These are phyloP conservation scores for Stemphylium lycopersici DNA, from an alignment of 2,329 filamentous ascomycete genomes.

Conservation along the genomic window DNA sequence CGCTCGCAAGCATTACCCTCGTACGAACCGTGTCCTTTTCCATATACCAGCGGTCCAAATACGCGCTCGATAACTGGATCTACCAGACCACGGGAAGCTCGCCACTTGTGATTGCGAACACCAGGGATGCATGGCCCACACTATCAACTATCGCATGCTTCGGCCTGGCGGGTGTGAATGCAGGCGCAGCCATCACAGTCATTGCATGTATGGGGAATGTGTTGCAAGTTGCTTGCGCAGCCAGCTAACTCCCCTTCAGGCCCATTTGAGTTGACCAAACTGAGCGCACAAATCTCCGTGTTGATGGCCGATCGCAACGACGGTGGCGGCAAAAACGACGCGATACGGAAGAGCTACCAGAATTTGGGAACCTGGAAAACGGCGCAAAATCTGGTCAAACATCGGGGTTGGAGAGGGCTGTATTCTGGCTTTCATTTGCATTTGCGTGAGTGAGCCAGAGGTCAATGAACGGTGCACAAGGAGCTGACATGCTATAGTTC, in stretches of 20 bases:
- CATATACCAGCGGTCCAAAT: conserved; percentile 78
- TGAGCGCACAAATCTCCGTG: conserved; percentile 84
- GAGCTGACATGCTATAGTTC: conserved; percentile 59
- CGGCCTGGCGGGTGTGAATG: conserved; percentile 76
- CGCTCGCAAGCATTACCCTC: conserved; percentile 78
- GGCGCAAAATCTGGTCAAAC: conserved; percentile 76
- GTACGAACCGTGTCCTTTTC: conserved; percentile 81
- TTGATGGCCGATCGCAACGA: conserved; percentile 70
- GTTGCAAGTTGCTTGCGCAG: background rate
- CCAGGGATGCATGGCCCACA: conserved; percentile 72
- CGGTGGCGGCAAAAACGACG: conserved; percentile 44
- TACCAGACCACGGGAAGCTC: conserved; percentile 69
- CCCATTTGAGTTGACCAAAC: conserved; percentile 88
- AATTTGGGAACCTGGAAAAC: conserved; percentile 79
- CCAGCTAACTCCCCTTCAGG: conserved; percentile 51
- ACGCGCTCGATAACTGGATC: conserved; percentile 73
- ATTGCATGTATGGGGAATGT: conserved; percentile 67
- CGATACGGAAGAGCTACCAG: conserved; percentile 65
- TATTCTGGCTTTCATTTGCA: conserved; percentile 84
- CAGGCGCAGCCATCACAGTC: conserved; percentile 78
- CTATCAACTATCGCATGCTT: conserved; percentile 77
- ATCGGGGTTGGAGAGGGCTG: conserved; percentile 73
- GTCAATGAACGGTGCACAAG: background rate
- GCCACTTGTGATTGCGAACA: conserved; percentile 75
- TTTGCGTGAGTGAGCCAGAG: conserved; percentile 63